Base-by-base conservation (phyloP, 164 flowering plant species). In the Vitis rupestris region DNA sequence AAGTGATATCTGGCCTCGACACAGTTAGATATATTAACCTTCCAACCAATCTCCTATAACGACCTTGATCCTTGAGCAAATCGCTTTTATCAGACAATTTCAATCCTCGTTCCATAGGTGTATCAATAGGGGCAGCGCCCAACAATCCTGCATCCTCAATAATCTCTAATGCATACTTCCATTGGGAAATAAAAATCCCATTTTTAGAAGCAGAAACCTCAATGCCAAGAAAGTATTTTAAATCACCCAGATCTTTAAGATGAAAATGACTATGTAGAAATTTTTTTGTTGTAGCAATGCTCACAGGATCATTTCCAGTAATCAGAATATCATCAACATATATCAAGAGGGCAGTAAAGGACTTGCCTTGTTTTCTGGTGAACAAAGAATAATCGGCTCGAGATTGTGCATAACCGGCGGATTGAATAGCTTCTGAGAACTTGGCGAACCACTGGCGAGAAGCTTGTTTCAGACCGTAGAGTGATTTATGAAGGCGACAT, bases 21-120 rank as follows among this genome's bases (percentile, higher is more conserved):
- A 61, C n/a, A 61, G 47, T 61, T 16, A 30, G 16, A 16, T 29
- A 61, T 7, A 61, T 61, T 61, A 61, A 10, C 16, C 37, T 19
- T 7, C 44, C 12, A 27, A 19, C 64, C 10, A 61, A 29, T 61
- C 64, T 19, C 16, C 64, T 61, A 61, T 61, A 61, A 10, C 44
- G 50, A 19, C 64, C 44, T 27, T 12, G 64, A 19, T 61, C 64
- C 13, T 61, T 61, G 64, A 61, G 64, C 44, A 31, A 29, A 27
- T 61, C 64, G 23, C 64, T 29, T 50, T 61, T 61, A 16, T 61
- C 37, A 7, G 64, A 61, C 15, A 61, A 61, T 61, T 61, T 61
- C 64, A 30, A 61, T 12, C 44, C 44, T 29, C 8, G 50, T 61
- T 61, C 64, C 48, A 61, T 19, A 19, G 44, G 44, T 19, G 64